Evolutionary conservation across 1,284 basidiomycete species (phyloP), one percentile per base, ranked within the genome.

Genomic region (Testicularia cyperi): DNA sequence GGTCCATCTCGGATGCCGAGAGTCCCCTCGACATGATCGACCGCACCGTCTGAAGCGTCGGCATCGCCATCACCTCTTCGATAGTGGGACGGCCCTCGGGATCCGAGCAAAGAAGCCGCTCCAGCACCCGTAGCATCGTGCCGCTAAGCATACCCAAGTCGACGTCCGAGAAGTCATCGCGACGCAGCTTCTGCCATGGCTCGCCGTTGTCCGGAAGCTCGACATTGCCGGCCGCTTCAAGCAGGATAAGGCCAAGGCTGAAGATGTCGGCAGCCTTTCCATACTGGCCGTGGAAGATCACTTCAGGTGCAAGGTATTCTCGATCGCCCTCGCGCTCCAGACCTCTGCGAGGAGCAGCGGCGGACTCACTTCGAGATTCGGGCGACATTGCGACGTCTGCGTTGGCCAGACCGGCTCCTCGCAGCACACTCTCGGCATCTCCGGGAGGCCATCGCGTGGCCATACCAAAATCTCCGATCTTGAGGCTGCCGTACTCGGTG

Each of bases 251-350:
- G 44, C 95, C 95, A 70, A 97, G 83, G 79, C 91, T 91, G 82
- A 96, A 99, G 42, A 99, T 85, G 80, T 99, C 95, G 36, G 92
- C 94, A 37, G 88, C 89, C 79, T 87, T 89, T 71, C 92, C 86
- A 77, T 96, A 98, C 43, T 82, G 81, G 21, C 92, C 94, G 74
- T 88, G 85, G 31, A 62, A 65, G 42, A 99, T 82, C 45, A 98
- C 90, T 79, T 99, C 95, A 4, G 92, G 91, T n/a, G 95, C 92
- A 79, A 99, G 85, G 80, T 99, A 98, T 60, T 95, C 83, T 72
- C 97, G 88, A 78, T 99, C 95, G 9, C 95, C 95, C 78, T 99
- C 95, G 83, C 78, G 95, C 92, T 75, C 74, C 6, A 75, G 48
- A 28, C 54, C 52, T 3, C 47, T 37, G 16, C 39, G 43, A n/a